Base-by-base conservation (phyloP, 2,329 filamentous ascomycete genomes). In the Botrytis galanthina region DNA sequence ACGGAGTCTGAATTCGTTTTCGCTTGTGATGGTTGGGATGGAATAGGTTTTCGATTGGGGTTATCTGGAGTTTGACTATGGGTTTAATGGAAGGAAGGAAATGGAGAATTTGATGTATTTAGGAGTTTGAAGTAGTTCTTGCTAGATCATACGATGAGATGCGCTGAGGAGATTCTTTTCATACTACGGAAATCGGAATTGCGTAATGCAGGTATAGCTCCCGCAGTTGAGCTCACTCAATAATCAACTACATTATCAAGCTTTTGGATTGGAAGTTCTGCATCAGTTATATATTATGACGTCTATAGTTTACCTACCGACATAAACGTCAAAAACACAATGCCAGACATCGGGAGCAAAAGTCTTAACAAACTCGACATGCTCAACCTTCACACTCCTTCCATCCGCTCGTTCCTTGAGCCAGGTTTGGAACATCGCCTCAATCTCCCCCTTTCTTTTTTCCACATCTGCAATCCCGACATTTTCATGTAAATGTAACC, bases 301-400 rank as follows among this genome's bases (percentile, higher is more conserved):
- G 35, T 72, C 63, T 5, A 32, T 54, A 22, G 1, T 42, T 26
- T 18, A 39, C 64, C n/a, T 71, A 32, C 59, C 48, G 22, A 81
- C 67, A 71, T 83, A 84, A 32, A 91, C 83, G 81, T 92, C 90
- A 82, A 91, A 92, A 73, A 92, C 90, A 77, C 88, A 90, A 82
- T 92, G 90, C 89, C 89, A 91, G 12, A 92, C 89, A 0, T 86
- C 88, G 42, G 90, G 90, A 77, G 90, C 90, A 84, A 89, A 92
- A 69, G 89, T 91, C 84, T 92, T 92, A 79, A 92, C 90, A 76
- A 85, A 83, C 82, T 92, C 89, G 57, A 90, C 86, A 81, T 91
- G 87, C 75, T 87, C 86, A 51, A 87, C 84, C 37, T 77, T 78
- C 20, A 83, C 81, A 26, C 54, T 73, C 32, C 76, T 71, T 2